Base-by-base conservation (phyloP, 2,329 filamentous ascomycete species). In the Cadophora sp. region DNA sequence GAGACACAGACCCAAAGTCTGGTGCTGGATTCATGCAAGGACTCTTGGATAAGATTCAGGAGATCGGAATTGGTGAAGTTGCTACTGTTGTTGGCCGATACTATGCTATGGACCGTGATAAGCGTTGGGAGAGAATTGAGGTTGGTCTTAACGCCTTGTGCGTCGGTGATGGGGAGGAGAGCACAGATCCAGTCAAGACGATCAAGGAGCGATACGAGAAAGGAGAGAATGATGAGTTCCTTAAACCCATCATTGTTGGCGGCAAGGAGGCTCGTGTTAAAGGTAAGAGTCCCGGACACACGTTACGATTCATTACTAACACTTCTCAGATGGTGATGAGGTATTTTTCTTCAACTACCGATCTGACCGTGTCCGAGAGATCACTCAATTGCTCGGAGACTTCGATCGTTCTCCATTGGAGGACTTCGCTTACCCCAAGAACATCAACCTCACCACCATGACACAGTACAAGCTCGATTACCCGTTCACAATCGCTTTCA, bases 331-430 rank as follows among this genome's bases (percentile, higher is more conserved):
- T 78, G 86, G 91, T 73, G 96, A 99, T 78, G 95, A 93, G 63
- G 87, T 98, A 76, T 98, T 98, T 88, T 98, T 98, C 89, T 99
- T 99, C 92, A 99, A 99, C 89, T 99, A 99, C 87, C 93, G 96
- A 77, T 98, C 96, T 66, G 96, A 99, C 80, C 94, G 96, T 80
- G 95, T 95, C 62, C 92, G 96, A 75, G 96, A 99, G 81, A 91
- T 99, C 79, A 97, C 94, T 59, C 96, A 98, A 83, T 87, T 99
- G 53, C 84, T 99, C 64, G 96, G 96, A 74, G 92, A 92, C 79
- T 90, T 95, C 78, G 96, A 99, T 83, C 92, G 93, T 77, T 97
- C 93, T 27, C 94, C 94, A 65, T 87, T 88, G 73, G 92, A 94
- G 73, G 93, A 97, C 80, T 97, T 98, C 85, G 86, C 92, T 56